Evolutionary conservation across 805 yeast species (phyloP), one percentile per base, ranked within the genome.

Genomic region (Pichia nakasei): DNA sequence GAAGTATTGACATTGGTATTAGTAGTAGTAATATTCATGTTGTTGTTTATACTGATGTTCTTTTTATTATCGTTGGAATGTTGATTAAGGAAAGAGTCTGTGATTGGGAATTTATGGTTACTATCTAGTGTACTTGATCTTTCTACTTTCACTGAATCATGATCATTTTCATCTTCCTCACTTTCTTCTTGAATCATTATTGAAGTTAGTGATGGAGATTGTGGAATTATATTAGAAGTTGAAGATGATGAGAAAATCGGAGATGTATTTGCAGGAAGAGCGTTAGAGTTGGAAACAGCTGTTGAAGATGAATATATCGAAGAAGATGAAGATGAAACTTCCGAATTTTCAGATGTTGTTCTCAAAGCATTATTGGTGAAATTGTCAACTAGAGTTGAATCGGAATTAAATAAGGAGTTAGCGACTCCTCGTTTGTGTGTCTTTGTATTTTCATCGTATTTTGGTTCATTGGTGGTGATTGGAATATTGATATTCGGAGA

Each of bases 361-460:
- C 38, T 41, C 22, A 37, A 15, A 15, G 35, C 22, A 1, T 9
- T 9, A 8, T n/a, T 12, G 24, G n/a, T 7, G 18, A 26, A 40
- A 22, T 21, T 32, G 9, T 47, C 49, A 2, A 48, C 49, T 13
- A 48, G 26, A 9, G 51, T 48, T 27, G 50, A 38, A 19, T 47
- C 50, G 11, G 50, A 47, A 20, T 42, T 42, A 35, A 45, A 45
- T 13, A 41, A 22, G 9, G 50, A 41, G 18, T 35, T 43, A 4
- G 35, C 41, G 1, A 35, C 20, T 13, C 48, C 49, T 17, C 51
- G 39, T 22, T 42, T 45, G 34, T 45, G 48, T 17, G 26, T 42
- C 13, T 12, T 11, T 29, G 9, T 26, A 18, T 26, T 37, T 15
- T 13, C 11, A 9, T 31, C 4, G 3, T 9, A n/a, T 12, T 3